These are phyloP conservation scores for Syzygium malaccense DNA, from an alignment of 441 rosid genomes.

Conservation along the genomic window DNA sequence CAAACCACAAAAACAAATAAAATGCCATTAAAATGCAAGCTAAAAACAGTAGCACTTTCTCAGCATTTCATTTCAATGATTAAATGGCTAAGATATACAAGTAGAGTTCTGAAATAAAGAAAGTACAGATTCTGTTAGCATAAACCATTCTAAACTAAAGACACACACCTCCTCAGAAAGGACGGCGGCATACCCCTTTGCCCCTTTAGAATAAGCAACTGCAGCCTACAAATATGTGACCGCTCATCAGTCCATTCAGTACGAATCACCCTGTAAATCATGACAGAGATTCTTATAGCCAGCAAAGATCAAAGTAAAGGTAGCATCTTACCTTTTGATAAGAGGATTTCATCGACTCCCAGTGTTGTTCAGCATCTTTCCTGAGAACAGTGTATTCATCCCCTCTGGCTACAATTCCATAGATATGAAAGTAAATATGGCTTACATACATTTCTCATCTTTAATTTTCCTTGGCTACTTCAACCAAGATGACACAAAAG, in stretches of 20 bases:
- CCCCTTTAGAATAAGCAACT: slow-evolving; percentile 66
- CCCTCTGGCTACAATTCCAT: slow-evolving; percentile 48
- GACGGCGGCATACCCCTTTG: slow-evolving; percentile 52
- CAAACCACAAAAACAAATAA: neutral
- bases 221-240: slow-evolving; percentile 47
- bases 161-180: slow-evolving; percentile 72
- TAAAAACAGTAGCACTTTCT: neutral
- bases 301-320: neutral
- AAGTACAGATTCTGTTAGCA: neutral
- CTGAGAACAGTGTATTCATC: slow-evolving; percentile 56
- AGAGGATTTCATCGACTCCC: slow-evolving; percentile 56
- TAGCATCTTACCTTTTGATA: slow-evolving; percentile 52
- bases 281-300: neutral
- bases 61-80: neutral
- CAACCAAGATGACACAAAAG: neutral
- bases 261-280: neutral
- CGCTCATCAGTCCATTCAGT: neutral
- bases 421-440: neutral
- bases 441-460: neutral
- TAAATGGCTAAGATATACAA: neutral
- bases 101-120: neutral
- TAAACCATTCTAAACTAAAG: neutral
- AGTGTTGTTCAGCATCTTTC: slow-evolving; percentile 55
- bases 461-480: neutral
- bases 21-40: neutral